These are phyloP conservation scores for Saitozyma sp. DNA, from an alignment of 768 basidiomycete species.

Conservation along the genomic window DNA sequence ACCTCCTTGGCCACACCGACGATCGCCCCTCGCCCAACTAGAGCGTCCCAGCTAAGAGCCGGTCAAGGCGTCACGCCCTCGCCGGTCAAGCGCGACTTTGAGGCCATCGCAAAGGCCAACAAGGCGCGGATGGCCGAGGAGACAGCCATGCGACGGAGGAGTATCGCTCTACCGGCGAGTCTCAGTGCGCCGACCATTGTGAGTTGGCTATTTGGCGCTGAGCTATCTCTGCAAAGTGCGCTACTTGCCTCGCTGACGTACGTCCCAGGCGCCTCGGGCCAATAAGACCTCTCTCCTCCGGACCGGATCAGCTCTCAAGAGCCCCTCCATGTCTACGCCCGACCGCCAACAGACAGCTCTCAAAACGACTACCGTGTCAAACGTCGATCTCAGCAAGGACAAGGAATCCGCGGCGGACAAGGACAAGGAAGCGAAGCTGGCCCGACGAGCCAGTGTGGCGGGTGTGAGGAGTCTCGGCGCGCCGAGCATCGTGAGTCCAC, in stretches of 20 bases:
- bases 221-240: neutral
- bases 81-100: conserved; percentile 5
- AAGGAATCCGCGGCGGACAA: neutral
- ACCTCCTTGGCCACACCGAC: conserved; percentile 27
- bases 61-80: conserved; percentile 2
- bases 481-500: conserved; percentile 32
- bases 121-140: conserved; percentile 17
- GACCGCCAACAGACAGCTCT: conserved; percentile 4
- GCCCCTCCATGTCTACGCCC: conserved; percentile 4
- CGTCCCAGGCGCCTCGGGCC: conserved; percentile 23
- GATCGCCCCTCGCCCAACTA: conserved; percentile 23
- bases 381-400: neutral
- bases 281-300: conserved; percentile 20
- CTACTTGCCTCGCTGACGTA: neutral
- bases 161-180: conserved; percentile 21
- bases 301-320: conserved; percentile 4
- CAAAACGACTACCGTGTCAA: neutral
- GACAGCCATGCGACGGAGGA: conserved; percentile 21
- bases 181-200: conserved; percentile 32
- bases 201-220: conserved; percentile 3
- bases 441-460: conserved; percentile 15
- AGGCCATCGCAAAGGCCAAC: conserved; percentile 9
- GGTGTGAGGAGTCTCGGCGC: conserved; percentile 29
- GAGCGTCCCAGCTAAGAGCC: conserved; percentile 29
- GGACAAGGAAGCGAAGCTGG: conserved; percentile 3